Evolutionary conservation across 1,139 yeast species (phyloP), one percentile per base, ranked within the genome.

Genomic region (Kodamaea sp.): DNA sequence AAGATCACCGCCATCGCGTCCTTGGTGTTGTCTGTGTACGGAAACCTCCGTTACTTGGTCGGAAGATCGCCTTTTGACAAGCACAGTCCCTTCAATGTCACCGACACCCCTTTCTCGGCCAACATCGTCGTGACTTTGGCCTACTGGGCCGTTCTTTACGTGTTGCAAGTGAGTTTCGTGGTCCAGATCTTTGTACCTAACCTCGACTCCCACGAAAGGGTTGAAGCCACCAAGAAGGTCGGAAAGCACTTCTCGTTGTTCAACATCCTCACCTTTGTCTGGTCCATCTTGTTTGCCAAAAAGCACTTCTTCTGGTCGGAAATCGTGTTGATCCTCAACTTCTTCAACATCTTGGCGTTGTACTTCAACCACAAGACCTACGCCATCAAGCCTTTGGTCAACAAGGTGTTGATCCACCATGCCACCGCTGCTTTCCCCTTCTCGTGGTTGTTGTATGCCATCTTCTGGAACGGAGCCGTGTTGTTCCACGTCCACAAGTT

Each of bases 401-500:
- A 68, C 42, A 80, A 83, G 79, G 40, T 76, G 23, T 60, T 77
- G 33, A 63, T 83, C 35, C 94, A 84, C 57, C 60, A 78, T 43
- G 73, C 89, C n/a, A 68, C 75, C 11, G 68, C 76, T 11, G 87
- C 90, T 1, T 49, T 84, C 50, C 94, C 95, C 21, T 59, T 84
- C 36, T 70, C 86, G 18, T 86, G 95, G 95, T 62, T 81, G 24
- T 57, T 83, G 43, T 83, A 78, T 53, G 82, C 79, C 18, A 57
- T 86, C 26, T 82, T 85, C 64, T 85, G 95, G 95, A 83, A 83
- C 51, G 94, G 95, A 24, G 90, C 95, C 3, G 82, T 81, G 20
- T 62, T 78, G 57, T 63, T 79, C 51, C 70, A 65, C 38, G 71
- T 78, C 47, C 80, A 77, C 53, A 73, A 75, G 42, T 58, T 82